Conservation (phyloP, 1,284 basidiomycete species). For the Taiwanofungus camphoratus region DNA sequence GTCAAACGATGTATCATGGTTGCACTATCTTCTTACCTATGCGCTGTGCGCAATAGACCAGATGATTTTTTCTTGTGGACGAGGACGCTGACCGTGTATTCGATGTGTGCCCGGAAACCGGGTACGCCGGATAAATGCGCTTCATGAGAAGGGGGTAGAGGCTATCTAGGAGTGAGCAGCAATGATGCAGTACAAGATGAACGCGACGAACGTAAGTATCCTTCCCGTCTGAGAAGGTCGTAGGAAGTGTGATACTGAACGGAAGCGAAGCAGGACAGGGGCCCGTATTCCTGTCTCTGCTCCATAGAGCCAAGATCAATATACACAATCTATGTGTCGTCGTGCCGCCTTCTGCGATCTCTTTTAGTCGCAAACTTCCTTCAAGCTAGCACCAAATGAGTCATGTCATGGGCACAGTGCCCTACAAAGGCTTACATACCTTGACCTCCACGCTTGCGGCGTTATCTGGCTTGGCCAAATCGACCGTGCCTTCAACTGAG, state of each 20-base stretch:
- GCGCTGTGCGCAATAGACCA: constrained; percentile 21
- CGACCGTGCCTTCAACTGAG: constrained; percentile 50
- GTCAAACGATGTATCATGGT: background rate
- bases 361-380: constrained; percentile 51
- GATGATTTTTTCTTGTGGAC: constrained; percentile 22
- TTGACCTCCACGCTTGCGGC: constrained; percentile 59
- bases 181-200: background rate
- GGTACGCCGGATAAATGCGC: constrained; percentile 63
- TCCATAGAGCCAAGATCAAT: constrained; percentile 51
- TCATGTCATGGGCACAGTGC: background rate
- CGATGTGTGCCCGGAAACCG: constrained; percentile 43
- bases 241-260: constrained; percentile 53
- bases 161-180: constrained; percentile 16
- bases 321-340: constrained; percentile 46
- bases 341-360: constrained; percentile 60
- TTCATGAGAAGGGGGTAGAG: constrained; percentile 60
- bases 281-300: constrained; percentile 35
- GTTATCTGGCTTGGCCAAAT: constrained; percentile 49
- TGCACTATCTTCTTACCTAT: constrained; percentile 15
- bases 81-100: constrained; percentile 24
- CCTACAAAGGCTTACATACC: constrained; percentile 29
- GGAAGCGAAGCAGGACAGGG: constrained; percentile 46
- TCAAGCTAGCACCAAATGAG: constrained; percentile 42
- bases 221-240: constrained; percentile 48
- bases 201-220: constrained; percentile 49